Evolutionary conservation across 768 basidiomycete genomes (phyloP), one percentile per base, ranked within the genome.

Genomic region (Crassisporium funariophilum): DNA sequence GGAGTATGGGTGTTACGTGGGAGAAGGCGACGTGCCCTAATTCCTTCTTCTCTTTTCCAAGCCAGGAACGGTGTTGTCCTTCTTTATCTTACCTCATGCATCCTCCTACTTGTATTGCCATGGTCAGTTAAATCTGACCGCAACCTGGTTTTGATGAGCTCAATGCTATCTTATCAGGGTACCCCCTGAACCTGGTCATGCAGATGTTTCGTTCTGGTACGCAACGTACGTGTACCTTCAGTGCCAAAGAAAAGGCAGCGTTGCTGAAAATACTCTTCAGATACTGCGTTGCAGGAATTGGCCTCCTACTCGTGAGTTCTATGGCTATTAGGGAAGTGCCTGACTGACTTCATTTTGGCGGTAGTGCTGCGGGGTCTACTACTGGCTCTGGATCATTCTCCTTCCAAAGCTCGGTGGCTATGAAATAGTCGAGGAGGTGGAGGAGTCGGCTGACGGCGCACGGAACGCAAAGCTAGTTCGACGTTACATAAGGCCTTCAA

Each of bases 341-440:
- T 29, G 6, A 19, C n/a, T 41, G 8, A 35, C 13, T 2, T 34
- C 27, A 23, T 8, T 38, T 15, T 4, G 24, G 19, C 31, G 11
- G 40, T 33, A 71, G 69, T 54, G 49, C 12, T 68, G 66, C 34
- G 69, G 62, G 6, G 21, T 68, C 9, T 71, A 71, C 45, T 68
- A 69, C 44, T 66, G 61, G 59, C 19, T 77, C 15, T 78, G 76
- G 76, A 71, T 75, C 19, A 56, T 73, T 7, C 24, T 73, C 1
- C 63, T 79, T 3, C 77, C 77, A 15, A 67, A 56, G 39, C 41
- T 67, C 4, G 70, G 77, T 7, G 70, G 71, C 0, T 79, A 79
- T 49, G 69, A 73, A 39, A 64, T 78, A 5, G 67, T 74, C 1
- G 72, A 75, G 44, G 74, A 81, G 55, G 63, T 81, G 19, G 74